A percentile compares a stretch with the other conserved stretches of the same genome.
These are phyloP conservation scores for Cynanchum wilfordii DNA, from an alignment of 257 asterid genomes.

Conservation along the genomic window DNA sequence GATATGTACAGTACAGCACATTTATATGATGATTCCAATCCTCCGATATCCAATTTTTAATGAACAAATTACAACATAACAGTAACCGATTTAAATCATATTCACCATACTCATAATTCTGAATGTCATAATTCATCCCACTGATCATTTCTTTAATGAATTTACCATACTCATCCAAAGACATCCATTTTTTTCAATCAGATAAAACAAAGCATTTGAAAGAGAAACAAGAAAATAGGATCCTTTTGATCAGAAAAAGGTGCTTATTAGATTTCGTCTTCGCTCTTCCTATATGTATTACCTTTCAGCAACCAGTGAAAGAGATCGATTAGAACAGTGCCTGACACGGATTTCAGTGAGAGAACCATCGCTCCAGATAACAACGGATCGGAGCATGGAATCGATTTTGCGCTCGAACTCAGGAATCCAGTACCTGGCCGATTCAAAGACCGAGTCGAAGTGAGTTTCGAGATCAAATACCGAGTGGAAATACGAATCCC, in stretches of 20 bases:
- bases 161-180: background rate
- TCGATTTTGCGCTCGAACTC: constrained; percentile 67
- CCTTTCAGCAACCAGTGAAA: constrained; percentile 62
- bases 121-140: too few species aligned
- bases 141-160: background rate
- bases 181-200: background rate
- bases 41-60: background rate
- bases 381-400: constrained; percentile 62
- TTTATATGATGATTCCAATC: background rate
- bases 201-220: background rate
- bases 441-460: constrained; percentile 46
- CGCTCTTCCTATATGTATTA: constrained; percentile 1
- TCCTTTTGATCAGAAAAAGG: background rate
- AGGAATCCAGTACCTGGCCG: constrained; percentile 56
- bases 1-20: background rate
- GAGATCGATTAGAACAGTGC: constrained; percentile 74
- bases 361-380: constrained; percentile 49
- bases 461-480: constrained; percentile 49
- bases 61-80: background rate
- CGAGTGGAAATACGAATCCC: constrained; percentile 65
- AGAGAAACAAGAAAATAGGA: background rate
- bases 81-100: background rate
- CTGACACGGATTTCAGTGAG: constrained; percentile 58
- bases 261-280: background rate
- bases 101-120: too few species aligned